A percentile compares a stretch with the other conserved stretches of the same genome.
phyloP scores from a whole-genome alignment of 495 filamentous ascomycete genomes.

The Hypoxylon fragiforme region DNA sequence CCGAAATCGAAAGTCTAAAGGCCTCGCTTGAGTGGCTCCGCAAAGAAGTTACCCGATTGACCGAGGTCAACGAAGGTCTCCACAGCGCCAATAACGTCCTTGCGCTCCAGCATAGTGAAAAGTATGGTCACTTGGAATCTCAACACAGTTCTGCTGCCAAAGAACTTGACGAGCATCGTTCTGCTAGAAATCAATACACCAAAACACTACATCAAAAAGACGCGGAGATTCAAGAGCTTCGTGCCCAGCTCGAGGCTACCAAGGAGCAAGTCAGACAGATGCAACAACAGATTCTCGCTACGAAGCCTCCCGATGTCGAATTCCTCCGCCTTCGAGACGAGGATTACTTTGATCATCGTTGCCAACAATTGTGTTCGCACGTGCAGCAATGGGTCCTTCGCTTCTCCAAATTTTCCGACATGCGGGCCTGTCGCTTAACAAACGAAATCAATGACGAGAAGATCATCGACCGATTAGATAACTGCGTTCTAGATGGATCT shows the following conservation, averaged over 20 bases:
- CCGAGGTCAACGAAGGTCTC: slow-evolving; percentile 73
- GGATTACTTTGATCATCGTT: slow-evolving; percentile 93
- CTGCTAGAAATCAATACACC: slow-evolving; percentile 61
- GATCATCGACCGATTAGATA: slow-evolving; percentile 88
- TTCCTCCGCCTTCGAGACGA: slow-evolving; percentile 84
- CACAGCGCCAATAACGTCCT: slow-evolving; percentile 69
- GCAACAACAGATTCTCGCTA: slow-evolving; percentile 78
- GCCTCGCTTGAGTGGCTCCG: slow-evolving; percentile 76
- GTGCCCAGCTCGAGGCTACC: slow-evolving; percentile 73
- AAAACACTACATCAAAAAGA: slow-evolving; percentile 78
- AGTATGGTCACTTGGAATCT: slow-evolving; percentile 62
- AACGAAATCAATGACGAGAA: slow-evolving; percentile 84
- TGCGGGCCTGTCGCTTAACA: slow-evolving; percentile 76
- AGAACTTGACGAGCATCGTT: slow-evolving; percentile 66
- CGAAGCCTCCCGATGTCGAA: slow-evolving; percentile 64
- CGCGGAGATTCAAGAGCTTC: slow-evolving; percentile 73
- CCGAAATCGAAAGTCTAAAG: slow-evolving; percentile 78
- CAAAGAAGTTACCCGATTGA: slow-evolving; percentile 73
- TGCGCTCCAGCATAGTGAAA: slow-evolving; percentile 66
- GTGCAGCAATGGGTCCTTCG: slow-evolving; percentile 95
- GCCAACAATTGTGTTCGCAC: slow-evolving; percentile 88
- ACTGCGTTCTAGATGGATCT: slow-evolving; percentile 88
- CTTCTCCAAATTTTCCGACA: slow-evolving; percentile 95
- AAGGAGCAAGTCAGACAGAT: slow-evolving; percentile 78
- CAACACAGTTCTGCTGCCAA: slow-evolving; percentile 56